Evolutionary conservation across 164 flowering plant genomes (phyloP).

Genomic region (Warburgia ugandensis): DNA sequence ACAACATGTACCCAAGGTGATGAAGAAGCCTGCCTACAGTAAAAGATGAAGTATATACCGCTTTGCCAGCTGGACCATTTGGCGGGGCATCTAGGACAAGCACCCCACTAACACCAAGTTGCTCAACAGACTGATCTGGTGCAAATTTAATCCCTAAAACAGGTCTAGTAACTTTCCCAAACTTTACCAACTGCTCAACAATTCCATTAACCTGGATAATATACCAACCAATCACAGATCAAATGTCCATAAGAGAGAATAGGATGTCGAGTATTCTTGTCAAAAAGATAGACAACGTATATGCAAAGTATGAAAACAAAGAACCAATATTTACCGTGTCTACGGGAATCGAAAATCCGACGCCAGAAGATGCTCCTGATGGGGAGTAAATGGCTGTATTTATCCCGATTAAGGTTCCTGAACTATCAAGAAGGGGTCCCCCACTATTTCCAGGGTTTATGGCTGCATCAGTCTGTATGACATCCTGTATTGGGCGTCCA

Average conservation of each 20-base stretch:
- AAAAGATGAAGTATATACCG: no score
- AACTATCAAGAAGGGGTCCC: constrained; percentile 95
- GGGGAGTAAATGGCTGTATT: constrained; percentile 97
- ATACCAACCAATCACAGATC: no score
- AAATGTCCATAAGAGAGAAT: no score
- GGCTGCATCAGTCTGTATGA: constrained; percentile 97
- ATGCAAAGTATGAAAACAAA: neutral
- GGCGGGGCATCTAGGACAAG: constrained; percentile 92
- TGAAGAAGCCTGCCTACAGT: no score
- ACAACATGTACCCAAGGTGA: no score
- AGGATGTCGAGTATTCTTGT: no score
- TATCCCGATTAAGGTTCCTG: constrained; percentile 88
- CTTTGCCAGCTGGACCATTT: constrained; percentile 96
- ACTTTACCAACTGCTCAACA: constrained; percentile 84
- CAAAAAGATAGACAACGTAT: no score
- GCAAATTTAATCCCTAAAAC: constrained; percentile 95
- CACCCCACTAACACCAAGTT: constrained; percentile 92
- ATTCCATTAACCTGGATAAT: constrained; percentile 69
- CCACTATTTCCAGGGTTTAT: constrained; percentile 99
- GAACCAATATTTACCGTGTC: constrained; percentile 58
- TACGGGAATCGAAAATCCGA: constrained; percentile 95
- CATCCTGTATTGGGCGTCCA: constrained; percentile 97
- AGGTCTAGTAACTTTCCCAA: constrained; percentile 92
- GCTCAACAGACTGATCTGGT: constrained; percentile 99
- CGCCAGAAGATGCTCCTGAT: constrained; percentile 97